Evolutionary conservation across 345 rosid genomes (phyloP), one percentile per base, ranked within the genome.

Genomic region (Murraya koenigii): DNA sequence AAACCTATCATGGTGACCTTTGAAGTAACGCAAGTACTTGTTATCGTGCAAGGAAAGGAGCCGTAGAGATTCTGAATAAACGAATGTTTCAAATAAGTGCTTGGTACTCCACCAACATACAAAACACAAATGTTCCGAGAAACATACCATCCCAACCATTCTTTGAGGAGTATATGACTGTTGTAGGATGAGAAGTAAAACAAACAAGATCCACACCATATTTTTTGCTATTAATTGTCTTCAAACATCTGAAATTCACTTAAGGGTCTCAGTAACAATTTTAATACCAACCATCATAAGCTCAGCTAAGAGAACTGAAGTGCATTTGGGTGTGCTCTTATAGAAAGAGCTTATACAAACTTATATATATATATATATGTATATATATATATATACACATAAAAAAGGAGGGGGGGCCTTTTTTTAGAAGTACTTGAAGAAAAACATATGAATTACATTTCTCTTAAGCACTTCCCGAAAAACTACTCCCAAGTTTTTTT

Each of bases 61-160:
- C 72, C 98, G 84, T 74, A 96, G 84, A 65, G 97, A 94, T 79
- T 96, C 98, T 96, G 87, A 65, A 79, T 19, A 36, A 55, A 77
- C 7, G 28, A 67, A 77, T 25, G 1, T 36, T 52, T 61, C 11
- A 56, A 25, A 69, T 58, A 60, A 65, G 36, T 7, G 13, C 54
- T 33, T 49, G 5, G 6, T n/a, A 26, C 39, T 36, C 60, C 22
- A 17, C 9, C 2, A 26, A 63, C 38, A 64, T 33, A 64, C 14
- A 55, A 15, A 23, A 55, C 23, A 22, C 75, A 74, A 0, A 26
- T n/a, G 4, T 36, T 65, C 36, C 22, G 35, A 66, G 23, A 75
- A 75, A 76, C 93, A 75, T 84, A 94, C 98, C 99, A 81, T 96
- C 99, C 99, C 99, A 96, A 71, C 99, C 99, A 86, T 94, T 96